Evolutionary conservation across 352 stramenopile genomes (phyloP).

Genomic region (Phytopythium chamaehyphon): DNA sequence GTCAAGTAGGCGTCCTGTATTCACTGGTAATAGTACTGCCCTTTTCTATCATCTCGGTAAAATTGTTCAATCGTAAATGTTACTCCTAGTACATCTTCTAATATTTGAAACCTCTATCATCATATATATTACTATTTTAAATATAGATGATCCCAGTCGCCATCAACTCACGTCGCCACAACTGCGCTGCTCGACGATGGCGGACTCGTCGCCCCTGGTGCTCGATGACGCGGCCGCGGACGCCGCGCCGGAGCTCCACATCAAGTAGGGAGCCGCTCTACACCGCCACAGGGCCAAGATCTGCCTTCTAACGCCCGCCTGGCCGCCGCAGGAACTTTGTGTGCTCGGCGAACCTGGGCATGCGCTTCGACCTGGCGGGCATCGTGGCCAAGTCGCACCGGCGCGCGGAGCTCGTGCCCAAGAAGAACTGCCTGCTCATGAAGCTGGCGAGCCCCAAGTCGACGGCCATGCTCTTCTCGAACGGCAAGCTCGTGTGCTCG

Average conservation of each 20-base stretch:
- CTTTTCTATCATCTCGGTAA: neutral
- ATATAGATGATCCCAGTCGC: neutral
- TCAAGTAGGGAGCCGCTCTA: constrained; percentile 41
- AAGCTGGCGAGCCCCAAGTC: constrained; percentile 65
- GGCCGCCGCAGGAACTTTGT: constrained; percentile 54
- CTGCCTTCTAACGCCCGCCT: neutral
- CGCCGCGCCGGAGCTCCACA: constrained; percentile 38
- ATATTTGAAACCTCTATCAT: neutral
- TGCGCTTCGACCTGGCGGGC: constrained; percentile 74
- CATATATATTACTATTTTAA: neutral
- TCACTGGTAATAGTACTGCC: constrained; percentile 1
- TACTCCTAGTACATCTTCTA: neutral
- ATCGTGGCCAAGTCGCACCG: constrained; percentile 74
- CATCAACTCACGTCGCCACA: neutral
- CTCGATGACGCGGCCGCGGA: constrained; percentile 8
- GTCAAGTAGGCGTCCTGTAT: constrained; percentile 57
- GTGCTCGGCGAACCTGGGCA: constrained; percentile 74
- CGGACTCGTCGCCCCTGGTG: constrained; percentile 4
- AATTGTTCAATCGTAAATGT: no score
- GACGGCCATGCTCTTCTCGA: constrained; percentile 82
- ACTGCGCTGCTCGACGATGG: neutral
- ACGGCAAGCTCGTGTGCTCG: constrained; percentile 81
- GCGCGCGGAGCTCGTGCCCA: constrained; percentile 70
- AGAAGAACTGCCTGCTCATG: constrained; percentile 86
- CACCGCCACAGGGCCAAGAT: no score